phyloP scores from a whole-genome alignment of 1,139 yeast species.

The Magnusiomyces magnusii region DNA sequence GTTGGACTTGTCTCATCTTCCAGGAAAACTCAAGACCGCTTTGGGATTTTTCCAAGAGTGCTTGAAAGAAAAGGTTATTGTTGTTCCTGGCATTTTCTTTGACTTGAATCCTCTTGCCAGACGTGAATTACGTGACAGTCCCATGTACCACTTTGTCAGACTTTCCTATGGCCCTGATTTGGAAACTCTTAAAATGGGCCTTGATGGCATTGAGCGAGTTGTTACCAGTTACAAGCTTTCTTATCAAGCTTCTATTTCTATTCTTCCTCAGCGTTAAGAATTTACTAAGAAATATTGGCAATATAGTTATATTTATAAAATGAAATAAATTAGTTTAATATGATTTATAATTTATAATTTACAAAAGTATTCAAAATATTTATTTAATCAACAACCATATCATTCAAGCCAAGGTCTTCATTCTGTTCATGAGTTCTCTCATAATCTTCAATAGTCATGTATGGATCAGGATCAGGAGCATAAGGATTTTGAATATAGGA shows the following conservation, averaged over 20 bases:
- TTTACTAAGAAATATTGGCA: too few species aligned
- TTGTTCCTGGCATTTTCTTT: slow-evolving; percentile 63
- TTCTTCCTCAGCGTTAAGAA: slow-evolving; percentile 14
- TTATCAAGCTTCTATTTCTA: slow-evolving; percentile 13
- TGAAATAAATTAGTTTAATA: too few species aligned
- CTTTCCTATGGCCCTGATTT: slow-evolving; percentile 60
- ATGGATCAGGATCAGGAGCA: slow-evolving; percentile 97
- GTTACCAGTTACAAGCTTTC: slow-evolving; percentile 33
- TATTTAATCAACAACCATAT: slow-evolving; percentile 44
- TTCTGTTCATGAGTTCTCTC: slow-evolving; percentile 82
- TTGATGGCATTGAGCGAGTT: slow-evolving; percentile 60
- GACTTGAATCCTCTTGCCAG: slow-evolving; percentile 59
- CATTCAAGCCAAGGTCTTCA: slow-evolving; percentile 85
- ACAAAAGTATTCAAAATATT: neutral
- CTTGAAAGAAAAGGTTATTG: slow-evolving; percentile 54
- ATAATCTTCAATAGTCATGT: slow-evolving; percentile 82
- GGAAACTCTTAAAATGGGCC: slow-evolving; percentile 47
- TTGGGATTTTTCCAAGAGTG: slow-evolving; percentile 65
- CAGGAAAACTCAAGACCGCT: slow-evolving; percentile 53
- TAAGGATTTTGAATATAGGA: slow-evolving; percentile 95
- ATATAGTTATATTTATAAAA: too few species aligned
- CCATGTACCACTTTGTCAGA: slow-evolving; percentile 57
- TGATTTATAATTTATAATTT: neutral
- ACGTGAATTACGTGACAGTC: slow-evolving; percentile 52
- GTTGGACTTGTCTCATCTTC: slow-evolving; percentile 53